Base-by-base conservation (phyloP, 371 early-diverging fungal species). In the Mucor circinelloides region DNA sequence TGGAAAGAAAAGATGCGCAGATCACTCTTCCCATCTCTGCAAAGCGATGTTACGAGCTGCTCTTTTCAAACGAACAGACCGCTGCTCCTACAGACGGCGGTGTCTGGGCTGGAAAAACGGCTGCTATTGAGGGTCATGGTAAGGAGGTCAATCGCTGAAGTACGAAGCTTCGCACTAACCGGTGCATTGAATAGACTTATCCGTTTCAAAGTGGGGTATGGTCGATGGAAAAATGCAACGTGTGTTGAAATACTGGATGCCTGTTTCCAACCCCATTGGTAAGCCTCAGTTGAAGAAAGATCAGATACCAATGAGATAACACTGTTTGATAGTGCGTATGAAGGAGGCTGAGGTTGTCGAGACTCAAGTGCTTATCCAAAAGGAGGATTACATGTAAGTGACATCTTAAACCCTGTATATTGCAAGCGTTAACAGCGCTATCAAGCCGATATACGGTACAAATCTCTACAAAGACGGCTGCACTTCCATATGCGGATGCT, bases 331-430 rank as follows among this genome's bases (percentile, higher is more conserved):
- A 77, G 82, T 87, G 23, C 79, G 81, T 40, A 55, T 86, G 58
- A 88, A 88, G 50, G 85, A 86, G 50, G 82, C 88, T 0, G 88
- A 87, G 40, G 86, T 86, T 8, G 79, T 81, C 1, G 88, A 87
- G n/a, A 82, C 78, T 0, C 88, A 87, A 38, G 58, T 72, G 2
- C 65, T 86, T 9, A 69, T 83, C 23, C 77, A 79, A 27, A 79
- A 86, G 55, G 80, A 86, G 30, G 85, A 85, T 0, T 74, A 86
- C 44, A 44, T 86, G 75, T 82, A 70, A 64, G 69, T 19, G 40
- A 30, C 5, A 19, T 7, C 28, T 1, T 12, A 6, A 21, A 46
- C 3, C 8, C 9, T 6, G 3, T 7, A 9, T 19, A 40, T 3
- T 15, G 17, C 40, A 40, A 4, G 15, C 1, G 5, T 12, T 19